These are phyloP conservation scores for Geotrichum reessii DNA, from an alignment of 1,139 yeast genomes.

Conservation along the genomic window DNA sequence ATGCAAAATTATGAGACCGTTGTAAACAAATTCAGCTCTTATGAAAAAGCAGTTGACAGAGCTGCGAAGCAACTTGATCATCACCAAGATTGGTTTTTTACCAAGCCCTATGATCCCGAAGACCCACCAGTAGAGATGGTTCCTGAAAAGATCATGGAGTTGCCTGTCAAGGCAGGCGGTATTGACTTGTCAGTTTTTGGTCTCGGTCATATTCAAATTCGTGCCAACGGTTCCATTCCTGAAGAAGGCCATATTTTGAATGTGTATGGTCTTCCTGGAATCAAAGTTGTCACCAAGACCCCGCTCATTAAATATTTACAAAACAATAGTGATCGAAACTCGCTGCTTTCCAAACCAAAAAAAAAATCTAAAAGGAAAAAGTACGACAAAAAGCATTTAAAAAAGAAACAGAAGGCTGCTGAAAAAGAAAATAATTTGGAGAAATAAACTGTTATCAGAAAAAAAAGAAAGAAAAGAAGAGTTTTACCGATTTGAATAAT, in stretches of 20 bases:
- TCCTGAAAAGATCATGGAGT: conserved; percentile 4
- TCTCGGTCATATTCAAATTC: conserved; percentile 46
- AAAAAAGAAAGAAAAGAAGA: not conserved
- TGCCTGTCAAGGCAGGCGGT: conserved; percentile 13
- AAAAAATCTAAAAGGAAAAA: not conserved
- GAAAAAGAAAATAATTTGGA: not conserved
- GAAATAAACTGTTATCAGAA: not conserved
- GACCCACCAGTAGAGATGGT: conserved; percentile 1
- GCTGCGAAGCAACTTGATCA: conserved; percentile 8
- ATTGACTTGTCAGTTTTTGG: conserved; percentile 18
- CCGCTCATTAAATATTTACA: not conserved
- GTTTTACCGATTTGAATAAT: not conserved
- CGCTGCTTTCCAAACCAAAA: not conserved
- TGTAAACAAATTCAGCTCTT: conserved; percentile 31
- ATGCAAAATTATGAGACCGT: conserved; percentile 25
- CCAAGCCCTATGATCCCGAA: conserved; percentile 10
- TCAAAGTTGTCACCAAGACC: conserved; percentile 26
- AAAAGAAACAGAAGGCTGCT: not conserved
- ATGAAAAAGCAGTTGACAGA: conserved; percentile 33
- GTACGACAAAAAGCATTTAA: not conserved
- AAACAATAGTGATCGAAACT: not conserved
- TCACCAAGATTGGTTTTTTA: conserved; percentile 17
- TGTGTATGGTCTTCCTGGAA: conserved; percentile 48
- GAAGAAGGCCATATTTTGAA: conserved; percentile 38
- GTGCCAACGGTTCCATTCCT: conserved; percentile 54